These are phyloP conservation scores for Celoporthe dispersa DNA, from an alignment of 2,329 filamentous ascomycete genomes.

Conservation along the genomic window DNA sequence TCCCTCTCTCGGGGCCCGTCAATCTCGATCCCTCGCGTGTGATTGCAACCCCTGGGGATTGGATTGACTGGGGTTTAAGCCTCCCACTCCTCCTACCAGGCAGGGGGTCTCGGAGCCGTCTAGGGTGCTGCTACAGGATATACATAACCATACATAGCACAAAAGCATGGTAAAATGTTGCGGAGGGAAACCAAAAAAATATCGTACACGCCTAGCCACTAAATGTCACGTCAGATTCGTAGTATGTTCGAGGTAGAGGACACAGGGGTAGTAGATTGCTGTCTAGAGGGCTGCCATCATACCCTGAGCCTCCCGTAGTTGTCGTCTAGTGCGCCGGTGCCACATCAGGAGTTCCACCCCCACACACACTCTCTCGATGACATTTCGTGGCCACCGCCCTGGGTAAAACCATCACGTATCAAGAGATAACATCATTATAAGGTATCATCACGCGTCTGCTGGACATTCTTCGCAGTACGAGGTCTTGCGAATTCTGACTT, in stretches of 20 bases:
- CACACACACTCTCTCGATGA: background rate
- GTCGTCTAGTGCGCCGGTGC: no score
- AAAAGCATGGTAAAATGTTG: no score
- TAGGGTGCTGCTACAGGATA: background rate
- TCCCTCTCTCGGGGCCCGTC: background rate
- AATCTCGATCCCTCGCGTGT: conserved; percentile 6
- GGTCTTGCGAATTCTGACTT: background rate
- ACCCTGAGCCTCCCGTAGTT: no score
- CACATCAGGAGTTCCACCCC: background rate
- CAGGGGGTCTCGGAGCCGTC: background rate
- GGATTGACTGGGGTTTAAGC: background rate
- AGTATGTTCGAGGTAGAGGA: background rate
- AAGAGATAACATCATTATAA: background rate
- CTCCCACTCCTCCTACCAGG: background rate
- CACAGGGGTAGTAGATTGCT: background rate
- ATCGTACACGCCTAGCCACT: background rate
- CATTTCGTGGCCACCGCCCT: background rate
- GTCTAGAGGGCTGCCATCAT: background rate
- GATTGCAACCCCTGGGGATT: background rate
- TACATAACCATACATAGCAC: no score
- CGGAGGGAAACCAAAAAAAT: no score
- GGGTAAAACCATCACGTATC: background rate
- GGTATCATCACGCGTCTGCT: background rate
- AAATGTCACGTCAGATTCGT: background rate
- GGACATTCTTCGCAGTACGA: background rate